Evolutionary conservation across 1,139 yeast genomes (phyloP).

Genomic region (Magnusiomyces paraingens): DNA sequence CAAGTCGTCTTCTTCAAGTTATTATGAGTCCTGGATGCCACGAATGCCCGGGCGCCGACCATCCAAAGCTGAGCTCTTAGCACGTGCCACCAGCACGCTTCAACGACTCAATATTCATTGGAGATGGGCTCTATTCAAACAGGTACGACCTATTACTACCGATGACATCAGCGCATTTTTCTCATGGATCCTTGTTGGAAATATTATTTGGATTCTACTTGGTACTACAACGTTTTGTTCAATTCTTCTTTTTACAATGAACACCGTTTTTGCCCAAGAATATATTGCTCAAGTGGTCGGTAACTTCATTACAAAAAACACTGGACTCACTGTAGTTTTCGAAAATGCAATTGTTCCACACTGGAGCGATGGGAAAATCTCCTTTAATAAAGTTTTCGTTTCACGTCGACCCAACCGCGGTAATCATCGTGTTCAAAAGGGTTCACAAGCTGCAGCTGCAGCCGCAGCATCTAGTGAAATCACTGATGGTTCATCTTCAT

Average conservation of each 20-base stretch:
- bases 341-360: conserved; percentile 94
- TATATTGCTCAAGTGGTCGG: conserved; percentile 78
- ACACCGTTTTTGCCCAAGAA: conserved; percentile 88
- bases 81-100: conserved; percentile 44
- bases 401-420: conserved; percentile 62
- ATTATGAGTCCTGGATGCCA: not conserved
- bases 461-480: conserved; percentile 29
- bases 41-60: conserved; percentile 18
- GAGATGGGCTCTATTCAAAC: conserved; percentile 62
- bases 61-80: conserved; percentile 46
- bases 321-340: conserved; percentile 81
- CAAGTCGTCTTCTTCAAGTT: no score
- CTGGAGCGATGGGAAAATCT: conserved; percentile 84
- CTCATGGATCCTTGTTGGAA: conserved; percentile 87
- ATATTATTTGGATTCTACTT: conserved; percentile 64
- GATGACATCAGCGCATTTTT: conserved; percentile 87
- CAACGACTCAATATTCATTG: conserved; percentile 51
- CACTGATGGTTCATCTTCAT: not conserved
- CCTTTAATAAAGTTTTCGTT: conserved; percentile 78
- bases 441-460: conserved; percentile 65
- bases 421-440: conserved; percentile 45
- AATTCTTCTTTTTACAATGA: conserved; percentile 64
- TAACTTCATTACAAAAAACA: conserved; percentile 72
- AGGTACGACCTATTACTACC: conserved; percentile 68
- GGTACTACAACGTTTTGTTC: conserved; percentile 92